Percentiles rank a stretch among this genome's conserved stretches.
phyloP scores from a whole-genome alignment of 1,284 basidiomycete genomes.

The Naganishia cerealis region DNA sequence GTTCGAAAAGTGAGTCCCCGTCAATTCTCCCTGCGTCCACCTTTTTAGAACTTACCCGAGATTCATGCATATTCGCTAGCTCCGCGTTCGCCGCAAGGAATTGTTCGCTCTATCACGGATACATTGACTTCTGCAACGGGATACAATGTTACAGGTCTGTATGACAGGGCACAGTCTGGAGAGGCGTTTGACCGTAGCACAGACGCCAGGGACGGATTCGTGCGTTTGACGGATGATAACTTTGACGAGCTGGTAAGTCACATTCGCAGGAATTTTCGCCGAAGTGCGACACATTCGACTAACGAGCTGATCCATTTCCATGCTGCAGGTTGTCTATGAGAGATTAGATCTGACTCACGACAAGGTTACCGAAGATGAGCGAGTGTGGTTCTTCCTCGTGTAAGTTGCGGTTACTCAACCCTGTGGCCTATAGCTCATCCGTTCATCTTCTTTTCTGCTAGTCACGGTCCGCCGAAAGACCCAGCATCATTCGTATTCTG shows the following conservation, averaged over 20 bases:
- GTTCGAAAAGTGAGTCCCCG: neutral
- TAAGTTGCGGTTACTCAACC: slow-evolving; percentile 33
- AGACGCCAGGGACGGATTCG: slow-evolving; percentile 65
- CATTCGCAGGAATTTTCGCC: neutral
- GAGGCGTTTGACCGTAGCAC: slow-evolving; percentile 43
- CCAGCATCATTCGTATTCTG: slow-evolving; percentile 33
- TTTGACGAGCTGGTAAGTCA: slow-evolving; percentile 38
- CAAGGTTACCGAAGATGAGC: slow-evolving; percentile 33
- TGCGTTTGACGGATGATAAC: slow-evolving; percentile 46
- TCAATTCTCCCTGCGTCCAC: neutral
- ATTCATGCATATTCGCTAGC: neutral
- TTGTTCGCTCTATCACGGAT: slow-evolving; percentile 6
- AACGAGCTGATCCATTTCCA: neutral
- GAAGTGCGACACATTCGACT: neutral
- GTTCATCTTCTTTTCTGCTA: slow-evolving; percentile 11
- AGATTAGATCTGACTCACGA: slow-evolving; percentile 13
- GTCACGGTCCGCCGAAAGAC: slow-evolving; percentile 39
- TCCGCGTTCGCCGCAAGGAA: neutral
- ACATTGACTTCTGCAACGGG: slow-evolving; percentile 23
- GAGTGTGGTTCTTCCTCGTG: slow-evolving; percentile 44
- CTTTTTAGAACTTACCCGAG: neutral
- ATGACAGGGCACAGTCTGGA: slow-evolving; percentile 4
- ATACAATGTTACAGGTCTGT: slow-evolving; percentile 28
- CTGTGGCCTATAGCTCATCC: neutral
- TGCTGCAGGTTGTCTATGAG: slow-evolving; percentile 32